A percentile compares a stretch with the other conserved stretches of the same genome.
Conservation (phyloP, 2,329 filamentous ascomycete genomes). For the Pestalotiopsis sp. region DNA sequence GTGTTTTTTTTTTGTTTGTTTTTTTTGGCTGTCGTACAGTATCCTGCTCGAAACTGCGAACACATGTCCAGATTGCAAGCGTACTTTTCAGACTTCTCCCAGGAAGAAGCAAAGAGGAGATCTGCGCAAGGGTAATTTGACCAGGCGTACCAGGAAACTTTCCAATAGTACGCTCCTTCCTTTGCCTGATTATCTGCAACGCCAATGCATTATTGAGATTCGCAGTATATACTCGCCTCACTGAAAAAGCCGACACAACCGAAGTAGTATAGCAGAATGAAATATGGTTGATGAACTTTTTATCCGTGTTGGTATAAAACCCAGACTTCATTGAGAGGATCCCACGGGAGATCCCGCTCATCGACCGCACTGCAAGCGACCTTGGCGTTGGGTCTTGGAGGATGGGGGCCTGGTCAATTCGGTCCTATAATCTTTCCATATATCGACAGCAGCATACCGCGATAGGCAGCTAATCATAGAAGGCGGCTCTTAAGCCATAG, state of each 20-base stretch:
- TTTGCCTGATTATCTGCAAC: neutral
- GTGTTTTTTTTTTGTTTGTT: neutral
- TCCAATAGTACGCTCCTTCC: neutral
- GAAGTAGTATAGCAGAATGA: constrained; percentile 32
- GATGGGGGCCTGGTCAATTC: neutral
- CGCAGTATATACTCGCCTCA: neutral
- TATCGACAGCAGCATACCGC: constrained; percentile 26
- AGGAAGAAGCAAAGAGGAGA: neutral
- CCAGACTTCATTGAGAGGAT: neutral
- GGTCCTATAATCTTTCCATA: constrained; percentile 23
- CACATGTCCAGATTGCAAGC: neutral
- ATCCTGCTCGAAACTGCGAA: neutral
- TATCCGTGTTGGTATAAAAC: neutral
- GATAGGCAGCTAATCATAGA: constrained; percentile 24
- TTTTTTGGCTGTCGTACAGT: neutral
- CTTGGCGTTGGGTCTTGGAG: neutral
- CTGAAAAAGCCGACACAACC: neutral
- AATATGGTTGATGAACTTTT: neutral
- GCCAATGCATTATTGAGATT: neutral
- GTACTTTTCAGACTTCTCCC: neutral
- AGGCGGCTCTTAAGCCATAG: constrained; percentile 29
- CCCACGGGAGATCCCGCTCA: neutral
- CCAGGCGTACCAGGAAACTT: neutral
- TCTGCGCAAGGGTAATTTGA: neutral
- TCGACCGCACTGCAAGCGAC: neutral